A percentile compares a stretch with the other conserved stretches of the same genome.
Conservation (phyloP, 2,329 filamentous ascomycete genomes). For the Fusarium sulawesiense region DNA sequence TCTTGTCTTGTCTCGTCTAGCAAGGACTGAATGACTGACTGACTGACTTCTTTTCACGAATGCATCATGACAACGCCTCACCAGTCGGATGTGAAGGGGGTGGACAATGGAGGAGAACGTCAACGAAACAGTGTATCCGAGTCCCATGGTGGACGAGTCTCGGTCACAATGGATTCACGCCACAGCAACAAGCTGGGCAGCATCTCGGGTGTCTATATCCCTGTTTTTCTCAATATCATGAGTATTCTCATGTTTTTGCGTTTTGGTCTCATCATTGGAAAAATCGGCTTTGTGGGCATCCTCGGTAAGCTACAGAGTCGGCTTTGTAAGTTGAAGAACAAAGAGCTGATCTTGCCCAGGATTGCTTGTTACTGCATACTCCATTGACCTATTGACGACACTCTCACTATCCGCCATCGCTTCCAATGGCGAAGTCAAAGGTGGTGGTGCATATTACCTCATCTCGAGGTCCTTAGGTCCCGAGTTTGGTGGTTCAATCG, state of each 20-base stretch:
- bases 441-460: constrained; percentile 88
- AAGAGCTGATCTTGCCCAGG: constrained; percentile 56
- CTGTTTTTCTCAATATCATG: constrained; percentile 87
- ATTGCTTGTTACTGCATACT: constrained; percentile 79
- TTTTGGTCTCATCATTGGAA: constrained; percentile 86
- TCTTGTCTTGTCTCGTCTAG: constrained; percentile 16
- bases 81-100: constrained; percentile 28
- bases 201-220: constrained; percentile 85
- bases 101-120: constrained; percentile 19
- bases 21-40: constrained; percentile 3
- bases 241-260: constrained; percentile 94
- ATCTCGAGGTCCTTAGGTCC: constrained; percentile 88
- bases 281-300: constrained; percentile 82
- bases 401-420: constrained; percentile 90
- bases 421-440: constrained; percentile 88
- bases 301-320: constrained; percentile 67
- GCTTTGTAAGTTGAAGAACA: not conserved
- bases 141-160: constrained; percentile 24
- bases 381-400: constrained; percentile 84
- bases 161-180: constrained; percentile 50
- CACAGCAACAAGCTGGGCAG: constrained; percentile 75
- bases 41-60: constrained; percentile 14
- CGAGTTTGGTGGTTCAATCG: constrained; percentile 90
- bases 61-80: constrained; percentile 39
- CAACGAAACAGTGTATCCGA: constrained; percentile 13